These are phyloP conservation scores for Aspergillus spinulosporus DNA, from an alignment of 2,329 filamentous ascomycete species.

Conservation along the genomic window DNA sequence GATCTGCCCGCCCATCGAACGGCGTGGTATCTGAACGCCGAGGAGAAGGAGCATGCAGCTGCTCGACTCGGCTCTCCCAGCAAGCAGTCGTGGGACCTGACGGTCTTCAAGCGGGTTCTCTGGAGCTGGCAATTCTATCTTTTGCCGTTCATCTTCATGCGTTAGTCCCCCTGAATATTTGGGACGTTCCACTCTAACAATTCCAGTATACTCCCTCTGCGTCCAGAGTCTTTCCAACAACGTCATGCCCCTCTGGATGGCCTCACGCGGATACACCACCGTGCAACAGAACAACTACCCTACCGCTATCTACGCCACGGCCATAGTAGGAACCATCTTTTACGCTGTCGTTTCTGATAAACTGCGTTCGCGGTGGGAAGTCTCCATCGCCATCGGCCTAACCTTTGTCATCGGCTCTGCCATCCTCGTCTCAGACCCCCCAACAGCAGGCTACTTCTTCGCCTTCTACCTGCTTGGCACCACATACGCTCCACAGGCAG, in stretches of 20 bases:
- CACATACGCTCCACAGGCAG: slow-evolving; percentile 48
- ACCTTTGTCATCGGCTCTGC: slow-evolving; percentile 43
- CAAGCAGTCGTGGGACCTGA: slow-evolving; percentile 30
- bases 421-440: slow-evolving; percentile 12
- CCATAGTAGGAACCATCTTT: slow-evolving; percentile 44
- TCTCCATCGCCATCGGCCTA: slow-evolving; percentile 45
- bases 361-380: slow-evolving; percentile 47
- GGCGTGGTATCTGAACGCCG: slow-evolving; percentile 42
- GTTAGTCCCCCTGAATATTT: slow-evolving; percentile 31
- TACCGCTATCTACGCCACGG: slow-evolving; percentile 44
- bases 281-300: slow-evolving; percentile 51
- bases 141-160: slow-evolving; percentile 49
- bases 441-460: slow-evolving; percentile 42
- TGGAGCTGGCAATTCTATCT: slow-evolving; percentile 51
- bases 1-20: slow-evolving; percentile 45
- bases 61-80: slow-evolving; percentile 37
- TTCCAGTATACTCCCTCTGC: slow-evolving; percentile 45
- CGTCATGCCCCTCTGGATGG: slow-evolving; percentile 50
- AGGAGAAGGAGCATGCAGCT: slow-evolving; percentile 39
- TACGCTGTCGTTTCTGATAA: slow-evolving; percentile 48
- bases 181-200: slow-evolving; percentile 2
- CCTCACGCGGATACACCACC: slow-evolving; percentile 45
- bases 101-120: slow-evolving; percentile 36
- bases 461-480: slow-evolving; percentile 50
- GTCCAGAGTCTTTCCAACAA: slow-evolving; percentile 48